Base-by-base conservation (phyloP, 768 basidiomycete species). In the Dentipellis sp. region DNA sequence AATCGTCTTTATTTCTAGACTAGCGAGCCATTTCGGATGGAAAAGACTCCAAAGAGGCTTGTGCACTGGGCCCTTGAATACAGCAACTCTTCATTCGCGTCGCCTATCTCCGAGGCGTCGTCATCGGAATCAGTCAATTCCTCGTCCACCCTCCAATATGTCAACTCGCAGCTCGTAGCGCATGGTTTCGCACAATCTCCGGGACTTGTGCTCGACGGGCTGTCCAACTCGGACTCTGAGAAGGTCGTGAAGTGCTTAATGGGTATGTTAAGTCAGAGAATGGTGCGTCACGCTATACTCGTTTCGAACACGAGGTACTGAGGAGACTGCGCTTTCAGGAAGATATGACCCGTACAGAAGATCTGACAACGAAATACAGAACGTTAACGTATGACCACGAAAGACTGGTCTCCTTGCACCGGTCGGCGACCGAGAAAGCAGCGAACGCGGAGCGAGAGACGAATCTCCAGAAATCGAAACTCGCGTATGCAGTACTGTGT, bases 321-420 rank as follows among this genome's bases (percentile, higher is more conserved):
- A 54, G 36, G 3, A 14, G 21, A 23, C 21, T 4, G 9, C 39
- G 37, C 10, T 21, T 39, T 17, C 59, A 83, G 82, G 75, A 84
- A 64, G 91, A 94, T 67, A 87, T 92, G 82, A 72, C 79, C 10
- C 75, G 82, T n/a, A 82, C 85, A 37, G 91, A 94, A 64, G 82
- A 88, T 10, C 63, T 92, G 5, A 78, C 82, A 0, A 83, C 87
- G 0, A 89, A 88, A 62, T 68, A 88, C 16, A 77, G 88, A 21
- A 91, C 88, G 1, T 72, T 92, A 1, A 79, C 81, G 2, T 93
- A 94, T 58, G 91, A 94, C 61, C 77, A 90, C 57, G 89, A 91
- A 65, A 78, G 91, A 11, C 74, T 92, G 58, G 70, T 72, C 36
- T 78, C 80, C 1, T 82, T 91, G 78, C 76, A 91, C 65, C 72